Percentiles rank a stretch among this genome's conserved stretches.
Conservation (phyloP, 345 rosid genomes). For the Euphorbia peplus region DNA sequence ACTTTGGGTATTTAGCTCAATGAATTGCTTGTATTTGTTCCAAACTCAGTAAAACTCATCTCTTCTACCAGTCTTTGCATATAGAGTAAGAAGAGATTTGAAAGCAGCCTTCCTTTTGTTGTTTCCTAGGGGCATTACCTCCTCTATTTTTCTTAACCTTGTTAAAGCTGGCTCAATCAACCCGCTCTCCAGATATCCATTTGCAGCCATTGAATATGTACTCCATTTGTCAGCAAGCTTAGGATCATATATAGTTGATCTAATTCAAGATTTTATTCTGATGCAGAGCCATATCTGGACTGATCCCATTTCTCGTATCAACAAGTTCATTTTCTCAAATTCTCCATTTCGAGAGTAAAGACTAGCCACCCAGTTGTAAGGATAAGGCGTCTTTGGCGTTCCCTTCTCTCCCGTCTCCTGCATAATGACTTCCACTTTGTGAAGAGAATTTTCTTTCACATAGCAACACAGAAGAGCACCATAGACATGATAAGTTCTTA, state of each 20-base stretch:
- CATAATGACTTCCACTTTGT: constrained; percentile 28
- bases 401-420: constrained; percentile 24
- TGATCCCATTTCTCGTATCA: constrained; percentile 15
- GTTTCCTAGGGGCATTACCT: not conserved
- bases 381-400: constrained; percentile 14
- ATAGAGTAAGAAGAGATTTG: constrained; percentile 19
- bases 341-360: constrained; percentile 13
- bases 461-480: constrained; percentile 28
- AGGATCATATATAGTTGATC: constrained; percentile 9
- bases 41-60: constrained; percentile 32
- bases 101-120: constrained; percentile 1
- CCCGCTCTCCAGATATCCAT: constrained; percentile 29
- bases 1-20: not conserved
- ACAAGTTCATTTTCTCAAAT: constrained; percentile 3
- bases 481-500: constrained; percentile 19
- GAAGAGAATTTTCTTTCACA: constrained; percentile 13
- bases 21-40: constrained; percentile 18
- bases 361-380: constrained; percentile 24
- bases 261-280: constrained; percentile 16
- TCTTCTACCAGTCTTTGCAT: constrained; percentile 18
- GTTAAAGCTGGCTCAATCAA: constrained; percentile 18
- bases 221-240: constrained; percentile 15
- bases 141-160: constrained; percentile 27
- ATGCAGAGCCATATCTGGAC: no score
- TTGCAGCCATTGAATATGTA: constrained; percentile 21